A percentile compares a stretch with the other conserved stretches of the same genome.
Evolutionary conservation across 208 protist species (phyloP).

Genomic region (Trichomonas tenax): DNA sequence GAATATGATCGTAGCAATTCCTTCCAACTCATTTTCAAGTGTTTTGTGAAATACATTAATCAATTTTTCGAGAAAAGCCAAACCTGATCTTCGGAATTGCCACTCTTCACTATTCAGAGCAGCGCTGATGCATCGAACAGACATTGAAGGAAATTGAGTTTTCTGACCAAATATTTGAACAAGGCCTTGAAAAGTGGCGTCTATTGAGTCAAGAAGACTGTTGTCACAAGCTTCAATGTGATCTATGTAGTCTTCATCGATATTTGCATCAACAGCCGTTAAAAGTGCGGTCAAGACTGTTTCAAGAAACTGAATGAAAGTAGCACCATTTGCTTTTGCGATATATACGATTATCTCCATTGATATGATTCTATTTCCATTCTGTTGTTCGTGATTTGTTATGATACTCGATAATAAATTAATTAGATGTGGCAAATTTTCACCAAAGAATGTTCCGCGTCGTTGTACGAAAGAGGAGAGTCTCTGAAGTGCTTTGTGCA

Average conservation of each 20-base stretch:
- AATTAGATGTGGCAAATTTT: not conserved
- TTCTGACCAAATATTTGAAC: not conserved
- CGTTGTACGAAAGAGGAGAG: not conserved
- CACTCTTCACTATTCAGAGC: not conserved
- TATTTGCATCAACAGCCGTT: not conserved
- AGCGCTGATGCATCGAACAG: not conserved
- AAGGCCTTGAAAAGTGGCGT: not conserved
- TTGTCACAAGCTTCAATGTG: not conserved
- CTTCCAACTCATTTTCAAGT: not conserved
- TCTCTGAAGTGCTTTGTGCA: not conserved
- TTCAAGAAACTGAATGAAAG: not conserved
- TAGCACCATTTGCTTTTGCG: not conserved
- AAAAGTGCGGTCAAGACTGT: not conserved
- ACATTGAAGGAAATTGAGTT: not conserved
- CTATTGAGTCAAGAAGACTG: not conserved
- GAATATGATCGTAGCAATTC: not conserved
- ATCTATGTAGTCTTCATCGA: not conserved
- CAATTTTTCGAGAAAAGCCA: not conserved
- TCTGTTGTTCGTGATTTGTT: not conserved
- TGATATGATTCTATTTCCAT: not conserved
- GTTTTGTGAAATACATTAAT: not conserved
- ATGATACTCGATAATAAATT: not conserved
- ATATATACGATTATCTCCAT: not conserved
- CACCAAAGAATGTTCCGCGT: not conserved
- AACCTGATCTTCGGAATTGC: not conserved